These are phyloP conservation scores for Ogataea pilisensis DNA, from an alignment of 805 yeast genomes.

Conservation along the genomic window DNA sequence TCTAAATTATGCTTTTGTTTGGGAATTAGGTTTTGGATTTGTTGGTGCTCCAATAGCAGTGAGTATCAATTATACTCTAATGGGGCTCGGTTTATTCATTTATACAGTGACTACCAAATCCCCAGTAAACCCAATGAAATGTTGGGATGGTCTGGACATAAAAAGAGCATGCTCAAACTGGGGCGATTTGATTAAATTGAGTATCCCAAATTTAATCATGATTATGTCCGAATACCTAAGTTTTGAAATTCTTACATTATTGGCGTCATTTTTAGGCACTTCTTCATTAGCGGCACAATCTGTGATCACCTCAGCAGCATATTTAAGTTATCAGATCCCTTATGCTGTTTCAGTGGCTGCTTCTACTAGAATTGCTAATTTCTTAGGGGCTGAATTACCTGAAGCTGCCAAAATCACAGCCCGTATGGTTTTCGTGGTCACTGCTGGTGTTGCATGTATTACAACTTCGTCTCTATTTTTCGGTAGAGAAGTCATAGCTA, in stretches of 20 bases:
- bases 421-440: slow-evolving; percentile 24
- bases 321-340: slow-evolving; percentile 67
- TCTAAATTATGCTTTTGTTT: slow-evolving; percentile 65
- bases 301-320: slow-evolving; percentile 63
- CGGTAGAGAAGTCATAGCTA: slow-evolving; percentile 24
- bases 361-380: slow-evolving; percentile 74
- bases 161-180: slow-evolving; percentile 48
- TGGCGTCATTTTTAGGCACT: slow-evolving; percentile 62
- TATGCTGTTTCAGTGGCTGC: slow-evolving; percentile 74
- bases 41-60: slow-evolving; percentile 77
- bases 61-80: slow-evolving; percentile 63
- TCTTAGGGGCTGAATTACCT: slow-evolving; percentile 53
- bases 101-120: slow-evolving; percentile 46
- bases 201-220: slow-evolving; percentile 73
- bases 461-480: slow-evolving; percentile 24
- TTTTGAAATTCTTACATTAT: slow-evolving; percentile 67
- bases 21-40: slow-evolving; percentile 65
- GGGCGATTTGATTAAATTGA: slow-evolving; percentile 57
- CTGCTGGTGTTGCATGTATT: slow-evolving; percentile 20
- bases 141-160: slow-evolving; percentile 34
- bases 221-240: slow-evolving; percentile 78
- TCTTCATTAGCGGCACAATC: slow-evolving; percentile 69
- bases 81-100: slow-evolving; percentile 53
- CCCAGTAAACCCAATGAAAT: slow-evolving; percentile 31
- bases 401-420: slow-evolving; percentile 27